Percentiles rank a stretch among this genome's conserved stretches.
phyloP scores from a whole-genome alignment of 2,329 filamentous ascomycete species.

The Xylariaceae sp. region DNA sequence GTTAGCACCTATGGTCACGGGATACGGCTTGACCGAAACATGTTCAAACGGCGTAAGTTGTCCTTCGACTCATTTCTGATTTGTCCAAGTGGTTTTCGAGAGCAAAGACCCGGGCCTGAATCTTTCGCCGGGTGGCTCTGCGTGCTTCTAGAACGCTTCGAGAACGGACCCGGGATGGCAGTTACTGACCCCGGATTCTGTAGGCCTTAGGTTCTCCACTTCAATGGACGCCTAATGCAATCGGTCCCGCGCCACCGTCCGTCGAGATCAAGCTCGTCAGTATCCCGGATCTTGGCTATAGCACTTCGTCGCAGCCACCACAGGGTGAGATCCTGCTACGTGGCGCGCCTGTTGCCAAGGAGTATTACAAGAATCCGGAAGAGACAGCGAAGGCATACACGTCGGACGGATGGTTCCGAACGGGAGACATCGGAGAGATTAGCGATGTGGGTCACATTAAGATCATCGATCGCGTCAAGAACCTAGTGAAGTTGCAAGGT shows the following conservation, averaged over 20 bases:
- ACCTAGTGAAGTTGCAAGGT: conserved; percentile 90
- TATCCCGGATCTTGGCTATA: conserved; percentile 83
- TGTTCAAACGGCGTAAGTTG: conserved; percentile 63
- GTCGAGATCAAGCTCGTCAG: conserved; percentile 91
- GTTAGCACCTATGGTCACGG: conserved; percentile 88
- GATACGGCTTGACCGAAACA: conserved; percentile 94
- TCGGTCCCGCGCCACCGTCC: conserved; percentile 73
- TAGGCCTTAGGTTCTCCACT: conserved; percentile 72
- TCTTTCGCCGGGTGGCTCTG: background rate
- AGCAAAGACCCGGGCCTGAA: background rate
- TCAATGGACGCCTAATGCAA: conserved; percentile 71
- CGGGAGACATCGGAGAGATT: conserved; percentile 91
- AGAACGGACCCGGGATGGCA: no score
- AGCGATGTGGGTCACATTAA: conserved; percentile 72
- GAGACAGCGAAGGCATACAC: conserved; percentile 78
- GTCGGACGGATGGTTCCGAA: conserved; percentile 92
- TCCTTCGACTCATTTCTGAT: background rate
- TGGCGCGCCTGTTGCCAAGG: conserved; percentile 67
- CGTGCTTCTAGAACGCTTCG: background rate
- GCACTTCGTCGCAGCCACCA: conserved; percentile 65
- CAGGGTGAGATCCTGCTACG: conserved; percentile 93
- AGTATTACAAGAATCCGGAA: conserved; percentile 81
- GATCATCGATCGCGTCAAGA: conserved; percentile 97
- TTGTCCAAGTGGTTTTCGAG: background rate
- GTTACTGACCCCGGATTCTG: conserved; percentile 2